Percentiles rank a stretch among this genome's conserved stretches.
These are phyloP conservation scores for Gigaspora rosea DNA, from an alignment of 192 early-diverging fungal species.

Conservation along the genomic window DNA sequence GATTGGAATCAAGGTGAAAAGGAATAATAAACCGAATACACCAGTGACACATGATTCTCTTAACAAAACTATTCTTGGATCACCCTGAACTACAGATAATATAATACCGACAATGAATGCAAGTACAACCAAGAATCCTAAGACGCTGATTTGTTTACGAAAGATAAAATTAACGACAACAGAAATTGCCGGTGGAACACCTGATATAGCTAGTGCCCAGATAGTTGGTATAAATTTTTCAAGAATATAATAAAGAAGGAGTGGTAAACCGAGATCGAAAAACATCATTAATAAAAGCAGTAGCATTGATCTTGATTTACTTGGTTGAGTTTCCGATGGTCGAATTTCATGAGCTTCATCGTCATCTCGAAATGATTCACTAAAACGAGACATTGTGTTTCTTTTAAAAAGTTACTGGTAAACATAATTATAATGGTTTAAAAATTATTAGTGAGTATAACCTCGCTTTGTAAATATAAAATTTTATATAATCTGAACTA, in stretches of 20 bases:
- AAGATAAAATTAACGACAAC: conserved; percentile 34
- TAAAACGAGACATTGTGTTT: too few relatives aligned
- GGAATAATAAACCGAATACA: conserved; percentile 40
- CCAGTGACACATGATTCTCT: conserved; percentile 49
- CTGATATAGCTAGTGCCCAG: conserved; percentile 41
- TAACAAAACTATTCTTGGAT: conserved; percentile 46
- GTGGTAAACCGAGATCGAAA: background rate
- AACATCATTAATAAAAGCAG: too few relatives aligned
- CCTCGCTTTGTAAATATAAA: too few relatives aligned
- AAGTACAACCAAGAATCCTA: conserved; percentile 41
- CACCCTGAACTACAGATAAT: conserved; percentile 42
- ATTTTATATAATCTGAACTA: too few relatives aligned
- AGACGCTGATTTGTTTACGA: conserved; percentile 38
- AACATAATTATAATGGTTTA: too few relatives aligned
- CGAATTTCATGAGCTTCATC: too few relatives aligned
- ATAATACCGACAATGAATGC: conserved; percentile 44
- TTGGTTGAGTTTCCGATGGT: too few relatives aligned
- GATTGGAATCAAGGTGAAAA: conserved; percentile 44
- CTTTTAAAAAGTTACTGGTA: too few relatives aligned
- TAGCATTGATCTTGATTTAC: too few relatives aligned
- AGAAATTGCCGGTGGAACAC: conserved; percentile 43
- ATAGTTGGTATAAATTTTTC: conserved; percentile 35
- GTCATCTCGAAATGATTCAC: too few relatives aligned
- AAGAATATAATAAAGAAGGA: conserved; percentile 35
- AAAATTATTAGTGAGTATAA: too few relatives aligned